A percentile compares a stretch with the other conserved stretches of the same genome.
Evolutionary conservation across 192 early-diverging fungal genomes (phyloP).

Genomic region (Entomortierella chlamydospora): DNA sequence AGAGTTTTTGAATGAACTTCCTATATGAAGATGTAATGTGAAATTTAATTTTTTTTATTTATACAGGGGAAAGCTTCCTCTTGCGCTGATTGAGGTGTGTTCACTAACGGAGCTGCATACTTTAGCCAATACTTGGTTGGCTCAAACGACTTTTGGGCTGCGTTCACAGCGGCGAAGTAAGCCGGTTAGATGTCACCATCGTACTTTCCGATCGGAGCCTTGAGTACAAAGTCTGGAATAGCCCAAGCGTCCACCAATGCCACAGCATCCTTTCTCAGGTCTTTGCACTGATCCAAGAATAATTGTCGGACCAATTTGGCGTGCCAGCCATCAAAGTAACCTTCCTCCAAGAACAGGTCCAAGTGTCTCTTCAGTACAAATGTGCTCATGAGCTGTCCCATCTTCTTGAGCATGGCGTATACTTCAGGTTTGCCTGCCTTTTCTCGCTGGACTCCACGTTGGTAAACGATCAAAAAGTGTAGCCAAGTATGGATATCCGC

Average conservation of each 20-base stretch:
- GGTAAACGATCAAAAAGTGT: constrained; percentile 43
- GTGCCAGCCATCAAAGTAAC: constrained; percentile 60
- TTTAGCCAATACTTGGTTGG: constrained; percentile 50
- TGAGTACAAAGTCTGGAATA: constrained; percentile 66
- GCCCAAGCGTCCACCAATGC: constrained; percentile 65
- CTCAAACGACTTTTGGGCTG: constrained; percentile 45
- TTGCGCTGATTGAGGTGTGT: no score
- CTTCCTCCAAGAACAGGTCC: constrained; percentile 60
- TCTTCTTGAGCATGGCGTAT: constrained; percentile 50
- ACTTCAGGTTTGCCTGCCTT: constrained; percentile 46
- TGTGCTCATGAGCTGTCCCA: constrained; percentile 58
- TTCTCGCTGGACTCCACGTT: constrained; percentile 25
- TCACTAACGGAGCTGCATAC: constrained; percentile 43
- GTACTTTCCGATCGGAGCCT: constrained; percentile 68
- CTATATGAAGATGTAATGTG: no score
- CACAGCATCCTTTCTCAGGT: constrained; percentile 60
- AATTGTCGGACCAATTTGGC: constrained; percentile 51
- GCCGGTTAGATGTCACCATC: constrained; percentile 69
- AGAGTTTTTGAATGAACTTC: no score
- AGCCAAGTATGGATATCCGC: constrained; percentile 50
- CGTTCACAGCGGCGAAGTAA: constrained; percentile 46
- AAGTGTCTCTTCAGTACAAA: constrained; percentile 54
- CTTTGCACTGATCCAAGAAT: constrained; percentile 57
- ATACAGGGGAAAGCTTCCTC: no score
- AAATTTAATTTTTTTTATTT: no score